A percentile compares a stretch with the other conserved stretches of the same genome.
Evolutionary conservation across 2,329 filamentous ascomycete species (phyloP).

Genomic region (Fusarium pilosicola): DNA sequence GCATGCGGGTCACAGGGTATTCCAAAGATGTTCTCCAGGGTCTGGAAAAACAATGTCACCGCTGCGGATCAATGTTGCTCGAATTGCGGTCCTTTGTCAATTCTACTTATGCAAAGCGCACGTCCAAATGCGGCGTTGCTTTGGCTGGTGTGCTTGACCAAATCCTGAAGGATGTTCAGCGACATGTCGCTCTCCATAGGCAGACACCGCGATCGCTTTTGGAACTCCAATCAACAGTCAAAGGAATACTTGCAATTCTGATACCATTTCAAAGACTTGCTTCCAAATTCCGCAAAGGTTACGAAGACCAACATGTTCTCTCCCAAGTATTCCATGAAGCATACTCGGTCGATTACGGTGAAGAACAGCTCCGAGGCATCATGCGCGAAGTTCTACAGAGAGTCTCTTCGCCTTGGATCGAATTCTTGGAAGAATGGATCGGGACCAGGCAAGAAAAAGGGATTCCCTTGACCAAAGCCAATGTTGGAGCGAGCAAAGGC

Average conservation of each 20-base stretch:
- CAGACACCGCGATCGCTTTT: conserved; percentile 59
- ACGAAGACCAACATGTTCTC: conserved; percentile 69
- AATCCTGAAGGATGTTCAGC: conserved; percentile 60
- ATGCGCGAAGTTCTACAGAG: conserved; percentile 73
- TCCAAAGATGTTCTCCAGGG: conserved; percentile 60
- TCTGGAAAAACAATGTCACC: conserved; percentile 58
- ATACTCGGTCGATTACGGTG: conserved; percentile 71
- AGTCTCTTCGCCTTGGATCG: conserved; percentile 73
- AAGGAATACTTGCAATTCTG: conserved; percentile 60
- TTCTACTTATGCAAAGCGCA: conserved; percentile 55
- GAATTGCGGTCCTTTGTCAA: conserved; percentile 60
- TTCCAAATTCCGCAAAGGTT: conserved; percentile 54
- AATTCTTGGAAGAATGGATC: conserved; percentile 78
- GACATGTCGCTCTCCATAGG: conserved; percentile 57
- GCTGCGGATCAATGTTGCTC: conserved; percentile 59
- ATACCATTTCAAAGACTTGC: conserved; percentile 63
- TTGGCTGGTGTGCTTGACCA: conserved; percentile 61
- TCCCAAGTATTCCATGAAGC: conserved; percentile 70
- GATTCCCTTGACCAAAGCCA: conserved; percentile 61
- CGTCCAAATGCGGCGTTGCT: conserved; percentile 61
- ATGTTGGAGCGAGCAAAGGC: conserved; percentile 58
- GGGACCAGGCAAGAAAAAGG: conserved; percentile 71
- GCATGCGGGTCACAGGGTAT: conserved; percentile 66
- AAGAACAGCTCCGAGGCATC: conserved; percentile 68
- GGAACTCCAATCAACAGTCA: conserved; percentile 62